Conservation (phyloP, 2,329 filamentous ascomycete genomes). For the Hypoxylon sp. region DNA sequence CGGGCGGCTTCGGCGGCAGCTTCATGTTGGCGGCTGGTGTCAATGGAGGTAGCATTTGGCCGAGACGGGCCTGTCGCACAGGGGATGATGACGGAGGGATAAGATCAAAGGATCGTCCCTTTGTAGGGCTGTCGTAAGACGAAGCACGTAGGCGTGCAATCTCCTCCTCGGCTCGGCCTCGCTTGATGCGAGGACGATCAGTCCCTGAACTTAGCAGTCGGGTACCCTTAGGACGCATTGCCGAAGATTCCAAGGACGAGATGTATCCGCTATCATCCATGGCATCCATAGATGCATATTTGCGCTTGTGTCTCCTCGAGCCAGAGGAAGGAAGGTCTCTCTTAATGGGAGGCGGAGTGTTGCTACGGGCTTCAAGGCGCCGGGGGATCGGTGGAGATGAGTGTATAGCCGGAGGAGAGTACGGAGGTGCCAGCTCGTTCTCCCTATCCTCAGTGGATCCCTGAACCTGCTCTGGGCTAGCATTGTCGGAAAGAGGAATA, state of each 20-base stretch:
- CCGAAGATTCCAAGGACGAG: slow-evolving; percentile 93
- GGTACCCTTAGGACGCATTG: slow-evolving; percentile 71
- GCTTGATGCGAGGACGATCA: slow-evolving; percentile 82
- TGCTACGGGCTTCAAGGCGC: slow-evolving; percentile 66
- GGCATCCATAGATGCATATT: slow-evolving; percentile 76
- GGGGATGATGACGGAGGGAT: slow-evolving; percentile 73
- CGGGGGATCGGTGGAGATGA: slow-evolving; percentile 88
- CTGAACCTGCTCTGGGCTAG: slow-evolving; percentile 60
- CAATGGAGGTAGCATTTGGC: slow-evolving; percentile 75
- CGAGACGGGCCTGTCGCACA: slow-evolving; percentile 62
- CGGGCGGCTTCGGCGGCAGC: slow-evolving; percentile 63
- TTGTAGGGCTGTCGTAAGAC: slow-evolving; percentile 90
- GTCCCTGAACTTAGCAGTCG: slow-evolving; percentile 79
- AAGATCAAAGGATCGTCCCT: slow-evolving; percentile 64
- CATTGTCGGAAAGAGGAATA: slow-evolving; percentile 74
- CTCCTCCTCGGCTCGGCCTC: slow-evolving; percentile 92
- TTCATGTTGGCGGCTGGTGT: slow-evolving; percentile 88
- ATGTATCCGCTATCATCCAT: slow-evolving; percentile 90
- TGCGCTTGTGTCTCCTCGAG: slow-evolving; percentile 76
- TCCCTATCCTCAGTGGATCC: slow-evolving; percentile 56
- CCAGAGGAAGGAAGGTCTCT: slow-evolving; percentile 69
- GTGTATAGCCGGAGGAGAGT: slow-evolving; percentile 79
- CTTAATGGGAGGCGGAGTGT: slow-evolving; percentile 78
- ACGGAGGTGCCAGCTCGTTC: slow-evolving; percentile 61
- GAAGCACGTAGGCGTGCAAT: slow-evolving; percentile 92